These are phyloP conservation scores for Annona squamosa DNA, from an alignment of 164 flowering plant species.

Conservation along the genomic window DNA sequence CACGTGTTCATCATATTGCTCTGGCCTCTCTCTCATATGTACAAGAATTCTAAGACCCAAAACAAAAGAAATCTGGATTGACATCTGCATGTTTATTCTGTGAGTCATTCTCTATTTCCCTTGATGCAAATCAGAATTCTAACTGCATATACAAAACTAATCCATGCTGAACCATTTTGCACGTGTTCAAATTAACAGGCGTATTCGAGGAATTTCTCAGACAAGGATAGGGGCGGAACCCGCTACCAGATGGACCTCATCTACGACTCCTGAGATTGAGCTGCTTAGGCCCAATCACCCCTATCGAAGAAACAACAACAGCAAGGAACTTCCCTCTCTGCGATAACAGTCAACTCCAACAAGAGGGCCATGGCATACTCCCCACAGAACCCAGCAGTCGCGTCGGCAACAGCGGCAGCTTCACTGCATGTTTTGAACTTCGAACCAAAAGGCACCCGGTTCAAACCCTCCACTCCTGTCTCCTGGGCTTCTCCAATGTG, in stretches of 20 bases:
- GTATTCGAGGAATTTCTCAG: slow-evolving; percentile 61
- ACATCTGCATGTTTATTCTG: no score
- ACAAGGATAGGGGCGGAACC: slow-evolving; percentile 94
- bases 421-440: slow-evolving; percentile 18
- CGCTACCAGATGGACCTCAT: slow-evolving; percentile 95
- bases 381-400: slow-evolving; percentile 41
- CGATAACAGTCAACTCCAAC: slow-evolving; percentile 44
- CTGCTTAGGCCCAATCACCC: slow-evolving; percentile 89
- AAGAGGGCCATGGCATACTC: slow-evolving; percentile 60
- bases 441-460: slow-evolving; percentile 58
- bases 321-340: slow-evolving; percentile 47
- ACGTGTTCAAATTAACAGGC: slow-evolving; percentile 37
- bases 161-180: neutral
- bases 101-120: no score
- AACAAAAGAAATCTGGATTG: no score
- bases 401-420: neutral
- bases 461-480: slow-evolving; percentile 43
- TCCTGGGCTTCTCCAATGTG: slow-evolving; percentile 63
- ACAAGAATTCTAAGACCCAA: no score
- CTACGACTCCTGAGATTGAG: slow-evolving; percentile 97
- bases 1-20: no score
- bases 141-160: no score
- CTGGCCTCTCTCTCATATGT: no score
- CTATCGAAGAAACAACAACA: slow-evolving; percentile 79
- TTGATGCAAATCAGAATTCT: no score